These are phyloP conservation scores for Tolypocladium album DNA, from an alignment of 2,329 filamentous ascomycete genomes.

Conservation along the genomic window DNA sequence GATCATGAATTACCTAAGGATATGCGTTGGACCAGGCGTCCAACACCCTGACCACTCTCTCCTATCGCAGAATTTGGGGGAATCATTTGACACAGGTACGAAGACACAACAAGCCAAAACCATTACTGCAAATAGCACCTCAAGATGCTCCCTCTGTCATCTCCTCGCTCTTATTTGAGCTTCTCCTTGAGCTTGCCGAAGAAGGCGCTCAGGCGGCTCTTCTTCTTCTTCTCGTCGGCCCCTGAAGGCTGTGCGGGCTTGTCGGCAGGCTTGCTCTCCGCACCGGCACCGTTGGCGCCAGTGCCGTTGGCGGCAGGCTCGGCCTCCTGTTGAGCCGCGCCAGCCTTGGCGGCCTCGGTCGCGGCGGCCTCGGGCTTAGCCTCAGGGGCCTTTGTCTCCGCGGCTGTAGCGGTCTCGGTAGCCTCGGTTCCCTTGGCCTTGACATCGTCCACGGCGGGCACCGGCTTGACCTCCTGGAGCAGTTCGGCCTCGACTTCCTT, in stretches of 20 bases:
- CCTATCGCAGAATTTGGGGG: slow-evolving; percentile 21
- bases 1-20: slow-evolving; percentile 22
- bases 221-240: slow-evolving; percentile 53
- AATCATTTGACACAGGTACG: slow-evolving; percentile 26
- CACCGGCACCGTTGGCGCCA: slow-evolving; percentile 8
- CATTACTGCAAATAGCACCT: slow-evolving; percentile 12
- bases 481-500: slow-evolving; percentile 64
- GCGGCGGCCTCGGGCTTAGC: slow-evolving; percentile 6
- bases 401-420: slow-evolving; percentile 6
- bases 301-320: slow-evolving; percentile 4
- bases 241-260: slow-evolving; percentile 14
- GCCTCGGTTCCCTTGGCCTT: slow-evolving; percentile 9
- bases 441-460: slow-evolving; percentile 21
- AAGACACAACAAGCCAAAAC: slow-evolving; percentile 23
- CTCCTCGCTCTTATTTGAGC: slow-evolving; percentile 15
- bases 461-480: slow-evolving; percentile 47
- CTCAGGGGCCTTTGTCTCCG: slow-evolving; percentile 7
- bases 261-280: slow-evolving; percentile 9
- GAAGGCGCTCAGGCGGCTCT: slow-evolving; percentile 51
- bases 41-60: slow-evolving; percentile 17
- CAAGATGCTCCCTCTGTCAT: slow-evolving; percentile 4
- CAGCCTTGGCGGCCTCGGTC: slow-evolving; percentile 6
- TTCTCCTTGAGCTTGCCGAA: slow-evolving; percentile 47
- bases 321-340: background rate
- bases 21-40: slow-evolving; percentile 20